A percentile compares a stretch with the other conserved stretches of the same genome.
phyloP scores from a whole-genome alignment of 345 rosid species.

The Excoecaria cochinchinensis region DNA sequence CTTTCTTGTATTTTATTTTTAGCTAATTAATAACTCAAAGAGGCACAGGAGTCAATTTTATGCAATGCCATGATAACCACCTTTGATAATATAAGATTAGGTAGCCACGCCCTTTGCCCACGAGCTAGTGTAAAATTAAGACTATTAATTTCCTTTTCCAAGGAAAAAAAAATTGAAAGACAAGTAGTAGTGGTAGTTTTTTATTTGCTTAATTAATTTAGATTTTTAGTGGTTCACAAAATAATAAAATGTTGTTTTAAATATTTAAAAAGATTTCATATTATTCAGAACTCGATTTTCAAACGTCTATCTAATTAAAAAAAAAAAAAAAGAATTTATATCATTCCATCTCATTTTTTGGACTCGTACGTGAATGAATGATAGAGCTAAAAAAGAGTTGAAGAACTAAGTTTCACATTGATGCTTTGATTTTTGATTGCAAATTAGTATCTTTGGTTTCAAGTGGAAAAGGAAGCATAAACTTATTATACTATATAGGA shows the following conservation, averaged over 20 bases:
- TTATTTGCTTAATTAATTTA: too few species aligned
- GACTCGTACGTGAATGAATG: conserved; percentile 9
- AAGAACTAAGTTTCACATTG: conserved; percentile 3
- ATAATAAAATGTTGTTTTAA: too few species aligned
- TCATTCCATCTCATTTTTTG: too few species aligned
- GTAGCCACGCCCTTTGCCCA: conserved; percentile 25
- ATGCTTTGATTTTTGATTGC: not conserved
- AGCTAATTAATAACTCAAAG: not conserved
- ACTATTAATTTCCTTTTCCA: too few species aligned
- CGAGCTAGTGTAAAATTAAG: not conserved
- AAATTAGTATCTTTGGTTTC: conserved; percentile 12
- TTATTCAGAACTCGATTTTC: too few species aligned
- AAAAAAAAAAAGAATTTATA: too few species aligned
- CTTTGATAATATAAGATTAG: conserved; percentile 18
- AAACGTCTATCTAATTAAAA: too few species aligned
- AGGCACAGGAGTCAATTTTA: conserved; percentile 1
- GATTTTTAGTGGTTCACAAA: too few species aligned
- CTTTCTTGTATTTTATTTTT: not conserved
- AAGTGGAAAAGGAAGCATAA: conserved; percentile 26
- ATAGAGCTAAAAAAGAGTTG: conserved; percentile 11
- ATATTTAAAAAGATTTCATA: too few species aligned
- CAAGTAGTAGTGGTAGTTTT: too few species aligned
- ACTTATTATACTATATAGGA: not conserved
- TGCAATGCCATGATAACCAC: conserved; percentile 6
- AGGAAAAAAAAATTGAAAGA: not conserved